Base-by-base conservation (phyloP, 2,329 filamentous ascomycete species). In the Tolypocladium capitatum region DNA sequence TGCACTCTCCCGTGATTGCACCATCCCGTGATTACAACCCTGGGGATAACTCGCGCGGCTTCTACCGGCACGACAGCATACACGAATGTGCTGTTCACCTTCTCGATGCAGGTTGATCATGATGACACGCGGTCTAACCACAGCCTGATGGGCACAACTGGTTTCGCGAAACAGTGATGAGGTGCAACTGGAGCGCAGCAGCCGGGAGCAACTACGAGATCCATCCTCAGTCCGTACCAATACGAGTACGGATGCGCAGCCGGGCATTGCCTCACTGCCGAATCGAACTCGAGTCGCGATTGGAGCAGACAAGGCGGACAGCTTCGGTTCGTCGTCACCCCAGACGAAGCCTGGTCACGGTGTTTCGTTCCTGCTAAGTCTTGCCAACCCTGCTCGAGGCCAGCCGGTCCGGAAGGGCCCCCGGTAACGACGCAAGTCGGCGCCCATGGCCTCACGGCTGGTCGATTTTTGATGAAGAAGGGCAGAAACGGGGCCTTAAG, bases 1-100 rank as follows among this genome's bases (percentile, higher is more conserved):
- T 45, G 45, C 31, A 32, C n/a, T 20, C 30, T 5, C 43, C 38
- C 46, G 34, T 46, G 50, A 48, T n/a, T n/a, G n/a, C n/a, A n/a
- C n/a, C n/a, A n/a, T n/a, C n/a, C n/a, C n/a, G n/a, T n/a, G n/a
- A n/a, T n/a, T n/a, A n/a, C n/a, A n/a, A n/a, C n/a, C n/a, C n/a
- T n/a, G n/a, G n/a, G n/a, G n/a, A n/a, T n/a, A n/a, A n/a, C n/a
- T n/a, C n/a, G n/a, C n/a, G n/a, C n/a, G n/a, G n/a, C n/a, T 40
- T 24, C 20, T 7, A 40, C 36, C 14, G 5, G 6, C 36, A 40
- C 21, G 14, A 18, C 31, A 32, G 11, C 7, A 32, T 24, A 42
- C 16, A 24, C 9, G 16, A 18, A 28, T 5, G 2, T n/a, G 9
- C 24, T 3, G 5, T 11, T 4, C 24, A 8, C 16, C 4, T 5